Evolutionary conservation across 139 green algal genomes (phyloP), one percentile per base, ranked within the genome.

Genomic region (Chlorella sorokiniana): DNA sequence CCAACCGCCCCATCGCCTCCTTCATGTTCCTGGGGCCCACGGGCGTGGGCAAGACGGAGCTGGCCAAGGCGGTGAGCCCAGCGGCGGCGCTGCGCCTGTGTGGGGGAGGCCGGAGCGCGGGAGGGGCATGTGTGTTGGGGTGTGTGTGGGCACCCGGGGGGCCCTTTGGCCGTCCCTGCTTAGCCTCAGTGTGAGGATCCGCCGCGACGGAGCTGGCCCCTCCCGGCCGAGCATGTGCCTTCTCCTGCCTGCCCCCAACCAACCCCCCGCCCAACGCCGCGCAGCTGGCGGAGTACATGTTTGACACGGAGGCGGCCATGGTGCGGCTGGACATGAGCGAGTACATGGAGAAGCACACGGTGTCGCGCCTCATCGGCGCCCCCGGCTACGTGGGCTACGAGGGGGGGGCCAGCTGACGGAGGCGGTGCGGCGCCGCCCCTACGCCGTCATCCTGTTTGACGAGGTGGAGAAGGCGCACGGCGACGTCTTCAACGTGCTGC

Each of bases 21-120:
- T 98, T 99, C 91, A 98, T 99, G 94, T 99, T 99, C 86, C 90
- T 99, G 81, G 96, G 96, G 5, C 96, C 96, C 45, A 99, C 96
- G 0, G 96, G 97, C 33, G 97, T 99, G 25, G 97, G 97, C 77
- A 99, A 99, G 91, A 99, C 97, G 1, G 97, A 99, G 94, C 94
- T 99, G 69, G 93, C 92, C 56, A 98, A 98, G 88, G 92, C 93
- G 22, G 78, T 83, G 51, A n/a, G 78, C 69, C 3, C n/a, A 18
- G 44, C 22, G 25, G 23, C 6, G 20, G 41, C 7, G 68, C 11
- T 20, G 68, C n/a, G 29, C 41, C 6, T 11, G 68, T 38, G 38
- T 14, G 68, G 5, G n/a, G n/a, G n/a, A n/a, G n/a, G n/a, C n/a
- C n/a, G n/a, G n/a, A n/a, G n/a, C n/a, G n/a, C n/a, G n/a, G n/a